Percentiles rank a stretch among this genome's conserved stretches.
Conservation (phyloP, 1,284 basidiomycete genomes). For the Ustilago curta region DNA sequence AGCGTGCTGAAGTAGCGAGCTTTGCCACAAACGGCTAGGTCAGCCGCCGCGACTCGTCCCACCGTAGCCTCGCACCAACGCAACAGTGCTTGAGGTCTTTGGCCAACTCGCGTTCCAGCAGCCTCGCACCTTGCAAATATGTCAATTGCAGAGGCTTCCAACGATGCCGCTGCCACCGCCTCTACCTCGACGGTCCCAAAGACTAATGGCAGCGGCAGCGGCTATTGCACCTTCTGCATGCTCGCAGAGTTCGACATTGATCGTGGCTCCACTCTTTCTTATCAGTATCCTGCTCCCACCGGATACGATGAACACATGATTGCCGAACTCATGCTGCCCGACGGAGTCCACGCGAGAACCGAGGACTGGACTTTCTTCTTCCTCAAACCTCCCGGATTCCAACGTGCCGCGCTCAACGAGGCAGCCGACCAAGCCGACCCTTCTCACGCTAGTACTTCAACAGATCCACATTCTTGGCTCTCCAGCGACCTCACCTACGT, state of each 20-base stretch:
- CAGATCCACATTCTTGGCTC: conserved; percentile 26
- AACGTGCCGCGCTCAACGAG: conserved; percentile 18
- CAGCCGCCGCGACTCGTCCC: not conserved
- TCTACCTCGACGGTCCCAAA: conserved; percentile 5
- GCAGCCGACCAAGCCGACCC: conserved; percentile 5
- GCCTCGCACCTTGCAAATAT: conserved; percentile 1
- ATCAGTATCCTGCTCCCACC: conserved; percentile 57
- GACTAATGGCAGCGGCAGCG: conserved; percentile 9
- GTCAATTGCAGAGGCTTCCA: conserved; percentile 26
- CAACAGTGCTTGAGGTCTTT: not conserved
- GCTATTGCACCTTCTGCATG: conserved; percentile 62
- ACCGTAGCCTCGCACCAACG: not conserved
- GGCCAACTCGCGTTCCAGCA: not conserved
- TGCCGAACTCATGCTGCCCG: conserved; percentile 97
- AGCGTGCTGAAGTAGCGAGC: not conserved
- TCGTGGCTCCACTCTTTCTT: conserved; percentile 58
- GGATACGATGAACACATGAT: conserved; percentile 74
- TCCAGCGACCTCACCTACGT: conserved; percentile 75
- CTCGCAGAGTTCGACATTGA: conserved; percentile 67
- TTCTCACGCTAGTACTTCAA: conserved; percentile 1
- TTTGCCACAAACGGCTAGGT: not conserved
- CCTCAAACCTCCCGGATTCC: conserved; percentile 70
- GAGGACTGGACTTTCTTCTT: conserved; percentile 99
- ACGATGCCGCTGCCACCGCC: conserved; percentile 1
- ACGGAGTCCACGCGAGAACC: conserved; percentile 91